These are phyloP conservation scores for Linaria vulgaris DNA, from an alignment of 257 asterid species.

Conservation along the genomic window DNA sequence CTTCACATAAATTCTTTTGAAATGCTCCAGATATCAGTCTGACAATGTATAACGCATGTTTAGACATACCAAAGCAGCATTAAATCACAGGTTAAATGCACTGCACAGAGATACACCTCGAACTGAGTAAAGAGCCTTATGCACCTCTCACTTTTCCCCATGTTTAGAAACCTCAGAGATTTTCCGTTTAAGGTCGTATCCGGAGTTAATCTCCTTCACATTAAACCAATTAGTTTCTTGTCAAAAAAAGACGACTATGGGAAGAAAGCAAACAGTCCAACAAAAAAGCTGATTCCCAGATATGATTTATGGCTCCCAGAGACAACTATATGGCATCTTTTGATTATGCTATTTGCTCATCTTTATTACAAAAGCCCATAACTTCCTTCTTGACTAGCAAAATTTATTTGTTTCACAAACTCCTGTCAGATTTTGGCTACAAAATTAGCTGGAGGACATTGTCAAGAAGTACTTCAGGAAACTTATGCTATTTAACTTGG, in stretches of 20 bases:
- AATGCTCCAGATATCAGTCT: not conserved
- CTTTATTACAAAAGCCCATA: slow-evolving; percentile 16
- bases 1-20: not conserved
- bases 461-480: not conserved
- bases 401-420: not conserved
- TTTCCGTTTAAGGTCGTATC: not conserved
- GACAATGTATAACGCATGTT: not conserved
- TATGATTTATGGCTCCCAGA: slow-evolving; percentile 20
- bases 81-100: not conserved
- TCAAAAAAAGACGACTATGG: too few relatives aligned
- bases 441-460: not conserved
- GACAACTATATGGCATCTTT: not conserved
- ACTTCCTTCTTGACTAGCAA: not conserved
- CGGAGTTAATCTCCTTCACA: too few relatives aligned
- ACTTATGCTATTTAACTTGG: slow-evolving; percentile 4
- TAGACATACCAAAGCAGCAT: not conserved
- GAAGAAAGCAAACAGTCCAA: too few relatives aligned
- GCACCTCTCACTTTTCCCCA: not conserved
- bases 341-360: not conserved
- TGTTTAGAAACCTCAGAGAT: not conserved
- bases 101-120: not conserved
- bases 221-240: too few relatives aligned
- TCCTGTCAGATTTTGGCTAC: slow-evolving; percentile 18
- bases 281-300: not conserved
- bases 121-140: slow-evolving; percentile 2